Evolutionary conservation across 2,329 filamentous ascomycete species (phyloP), one percentile per base, ranked within the genome.

Genomic region (Fusarium proliferatum): DNA sequence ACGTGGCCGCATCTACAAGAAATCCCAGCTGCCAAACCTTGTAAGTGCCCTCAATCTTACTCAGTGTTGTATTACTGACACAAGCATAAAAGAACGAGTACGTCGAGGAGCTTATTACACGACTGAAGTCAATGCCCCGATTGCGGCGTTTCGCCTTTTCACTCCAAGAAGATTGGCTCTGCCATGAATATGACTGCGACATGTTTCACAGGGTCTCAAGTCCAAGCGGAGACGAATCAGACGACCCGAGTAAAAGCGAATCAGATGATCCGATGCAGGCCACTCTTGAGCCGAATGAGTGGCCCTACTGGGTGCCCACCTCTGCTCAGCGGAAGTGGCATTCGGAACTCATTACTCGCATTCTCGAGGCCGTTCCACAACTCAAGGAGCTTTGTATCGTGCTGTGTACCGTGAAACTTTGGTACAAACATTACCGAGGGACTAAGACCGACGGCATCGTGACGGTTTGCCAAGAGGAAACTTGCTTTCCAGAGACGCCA

Each of bases 181-280:
- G 8, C 10, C 0, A 0, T 0, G 43, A 46, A 21, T 28, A 46
- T 19, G 4, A 15, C 5, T 46, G 26, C 6, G 3, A 3, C 2
- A 6, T 12, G 43, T 15, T 28, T 28, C 0, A 21, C 43, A 9
- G 4, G 17, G 2, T 5, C 16, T 6, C 17, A 13, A 12, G 43
- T 19, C 28, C 26, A 7, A 21, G 17, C 0, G n/a, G 9, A 5
- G 42, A 23, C 42, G n/a, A 45, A 17, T 23, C 42, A 16, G 23
- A 11, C 23, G 15, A 30, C 28, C 28, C 28, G 28, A 30, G 9
- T 9, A 30, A 30, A 30, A 10, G 28, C 28, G 28, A 30, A 30
- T 30, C 28, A 30, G 28, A 30, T 9, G 9, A 26, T 45, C 2
- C n/a, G 15, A 23, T n/a, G 21, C 21, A 15, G 6, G 10, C n/a